Base-by-base conservation (phyloP, 352 stramenopile genomes). In the Globisporangium paddicum region DNA sequence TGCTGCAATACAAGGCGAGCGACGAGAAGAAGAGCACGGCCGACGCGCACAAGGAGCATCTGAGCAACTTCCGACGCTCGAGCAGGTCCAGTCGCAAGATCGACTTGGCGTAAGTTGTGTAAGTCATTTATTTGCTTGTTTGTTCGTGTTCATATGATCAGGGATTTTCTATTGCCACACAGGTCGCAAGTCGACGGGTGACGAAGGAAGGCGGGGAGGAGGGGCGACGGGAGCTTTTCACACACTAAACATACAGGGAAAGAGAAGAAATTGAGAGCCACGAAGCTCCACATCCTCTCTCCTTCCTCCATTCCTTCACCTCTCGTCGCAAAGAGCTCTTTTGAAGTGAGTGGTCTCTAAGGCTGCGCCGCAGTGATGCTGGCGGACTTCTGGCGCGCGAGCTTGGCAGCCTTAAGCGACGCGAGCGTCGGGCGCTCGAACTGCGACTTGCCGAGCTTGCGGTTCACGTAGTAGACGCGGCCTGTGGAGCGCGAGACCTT, bases 381-480 rank as follows among this genome's bases (percentile, higher is more conserved):
- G 10, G 35, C 41, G 18, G 76, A 72, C 66, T 89, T 89, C 58
- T 90, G 79, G 42, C 82, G 79, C 55, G 82, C 82, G 58, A 90
- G 55, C 66, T 89, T 92, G 73, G 87, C 77, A 42, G 82, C 82
- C 79, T 93, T 95, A 51, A 95, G 69, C 40, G 82, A 93, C 55
- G 85, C 85, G 49, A 95, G 77, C 61, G 85, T 93, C 41, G 85
- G 85, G 32, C 81, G 81, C 55, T 93, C 83, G 45, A 91, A 95
- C 73, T 95, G 85, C 11, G 85, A 93, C 63, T 93, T 89, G 62
- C 82, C 80, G 7, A 92, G 74, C 77, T 90, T 90, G 58, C 82
- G 83, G 71, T 95, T 95, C 49, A 93, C 82, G 67, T 95, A 95
- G 73, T 95, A 95, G 56, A 95, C 85, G 44, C 84, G 83, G 16